Base-by-base conservation (phyloP, 345 rosid species). In the Rhodomyrtus tomentosa region DNA sequence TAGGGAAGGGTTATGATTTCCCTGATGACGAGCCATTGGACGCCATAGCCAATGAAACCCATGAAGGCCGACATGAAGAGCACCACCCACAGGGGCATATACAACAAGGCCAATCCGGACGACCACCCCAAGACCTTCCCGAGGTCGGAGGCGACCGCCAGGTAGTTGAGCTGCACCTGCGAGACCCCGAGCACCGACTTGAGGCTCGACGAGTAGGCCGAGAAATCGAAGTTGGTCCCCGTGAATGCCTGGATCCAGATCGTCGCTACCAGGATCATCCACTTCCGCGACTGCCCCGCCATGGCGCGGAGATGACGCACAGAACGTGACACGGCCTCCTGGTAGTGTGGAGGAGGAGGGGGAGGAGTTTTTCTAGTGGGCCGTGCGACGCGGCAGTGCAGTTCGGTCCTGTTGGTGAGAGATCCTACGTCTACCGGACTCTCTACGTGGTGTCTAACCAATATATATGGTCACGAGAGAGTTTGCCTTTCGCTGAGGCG, bases 171-270 rank as follows among this genome's bases (percentile, higher is more conserved):
- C 62, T 96, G 98, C 18, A 96, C 96, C 90, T 96, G 99, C 0
- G 99, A 96, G 53, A 96, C 90, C 84, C 96, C 98, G 21, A 95
- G 86, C 55, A 91, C 92, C 27, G 96, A 87, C 87, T 96, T 96
- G 88, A 96, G 84, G 80, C 90, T 73, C 85, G 98, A 92, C 11
- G 99, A 96, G 55, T 96, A 96, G 8, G 96, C 95, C 25, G 98
- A 93, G 92, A 96, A 95, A 90, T 96, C 99, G 90, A 96, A 96
- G 85, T 96, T 96, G 6, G 99, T 96, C 7, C 99, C 99, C 1
- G 98, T 96, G 82, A 96, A 96, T 0, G 98, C 98, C 88, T 96
- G 99, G 92, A 96, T 93, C 99, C 99, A 96, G 54, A 94, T 90
- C 22, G 98, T 95, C 1, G 95, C 98, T n/a, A 96, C 95, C 15